A percentile compares a stretch with the other conserved stretches of the same genome.
These are phyloP conservation scores for Boletus sp. DNA, from an alignment of 768 basidiomycete genomes.

Conservation along the genomic window DNA sequence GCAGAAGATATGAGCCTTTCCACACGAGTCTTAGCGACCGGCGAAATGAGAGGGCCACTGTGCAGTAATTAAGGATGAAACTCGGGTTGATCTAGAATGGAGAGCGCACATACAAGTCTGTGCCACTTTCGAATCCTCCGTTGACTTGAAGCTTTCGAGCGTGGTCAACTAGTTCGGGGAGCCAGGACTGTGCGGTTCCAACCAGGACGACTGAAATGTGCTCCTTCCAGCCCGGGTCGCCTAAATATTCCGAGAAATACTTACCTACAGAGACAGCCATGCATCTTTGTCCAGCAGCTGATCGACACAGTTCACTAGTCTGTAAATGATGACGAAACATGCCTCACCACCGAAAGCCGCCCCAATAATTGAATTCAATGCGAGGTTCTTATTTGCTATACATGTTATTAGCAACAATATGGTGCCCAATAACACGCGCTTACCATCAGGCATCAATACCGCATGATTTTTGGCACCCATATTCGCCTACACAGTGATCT, in stretches of 20 bases:
- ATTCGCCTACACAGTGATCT: constrained; percentile 47
- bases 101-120: constrained; percentile 63
- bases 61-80: constrained; percentile 1
- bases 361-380: constrained; percentile 88
- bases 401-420: background rate
- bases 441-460: constrained; percentile 91
- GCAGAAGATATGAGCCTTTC: constrained; percentile 71
- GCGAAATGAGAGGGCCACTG: constrained; percentile 81
- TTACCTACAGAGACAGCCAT: constrained; percentile 93
- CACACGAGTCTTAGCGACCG: constrained; percentile 77
- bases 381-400: constrained; percentile 85
- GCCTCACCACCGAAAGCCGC: constrained; percentile 85
- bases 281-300: constrained; percentile 94
- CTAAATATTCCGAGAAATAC: constrained; percentile 17
- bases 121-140: constrained; percentile 85
- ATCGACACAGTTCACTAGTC: constrained; percentile 21
- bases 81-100: background rate
- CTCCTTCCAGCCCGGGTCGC: background rate
- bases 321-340: constrained; percentile 18
- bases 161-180: constrained; percentile 82
- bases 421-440: constrained; percentile 15
- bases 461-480: constrained; percentile 98
- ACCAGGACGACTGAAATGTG: constrained; percentile 65
- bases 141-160: constrained; percentile 77
- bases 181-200: constrained; percentile 75